phyloP scores from a whole-genome alignment of 2,329 filamentous ascomycete species.

The Zalaria sp. region DNA sequence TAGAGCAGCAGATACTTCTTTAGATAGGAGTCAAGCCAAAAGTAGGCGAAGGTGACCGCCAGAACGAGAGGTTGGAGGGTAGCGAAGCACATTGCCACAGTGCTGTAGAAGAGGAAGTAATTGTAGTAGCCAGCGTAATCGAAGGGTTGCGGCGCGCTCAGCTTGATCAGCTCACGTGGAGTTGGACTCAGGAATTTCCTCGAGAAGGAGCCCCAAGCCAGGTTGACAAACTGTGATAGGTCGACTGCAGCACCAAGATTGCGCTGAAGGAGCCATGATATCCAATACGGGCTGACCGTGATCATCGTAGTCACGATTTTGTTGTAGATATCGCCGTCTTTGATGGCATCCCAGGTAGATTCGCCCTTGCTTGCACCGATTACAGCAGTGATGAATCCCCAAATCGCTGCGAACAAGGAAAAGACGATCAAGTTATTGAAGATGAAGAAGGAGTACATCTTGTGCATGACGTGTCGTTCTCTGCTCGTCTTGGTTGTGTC shows the following conservation, averaged over 20 bases:
- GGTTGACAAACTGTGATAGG: slow-evolving; percentile 71
- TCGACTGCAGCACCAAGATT: slow-evolving; percentile 91
- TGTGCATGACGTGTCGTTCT: slow-evolving; percentile 78
- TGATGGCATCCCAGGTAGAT: slow-evolving; percentile 54
- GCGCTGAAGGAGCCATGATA: slow-evolving; percentile 83
- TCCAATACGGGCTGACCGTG: slow-evolving; percentile 78
- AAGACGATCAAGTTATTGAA: slow-evolving; percentile 96
- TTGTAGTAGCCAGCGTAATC: slow-evolving; percentile 97
- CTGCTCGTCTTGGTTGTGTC: slow-evolving; percentile 86
- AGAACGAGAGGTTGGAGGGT: slow-evolving; percentile 78
- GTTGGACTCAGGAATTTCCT: slow-evolving; percentile 79
- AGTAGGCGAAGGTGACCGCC: slow-evolving; percentile 78
- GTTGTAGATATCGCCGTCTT: slow-evolving; percentile 46
- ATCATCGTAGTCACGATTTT: slow-evolving; percentile 64
- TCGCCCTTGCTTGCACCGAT: slow-evolving; percentile 43
- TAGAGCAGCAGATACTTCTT: slow-evolving; percentile 92
- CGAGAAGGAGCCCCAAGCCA: slow-evolving; percentile 73
- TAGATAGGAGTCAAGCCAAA: slow-evolving; percentile 69
- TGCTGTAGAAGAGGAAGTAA: slow-evolving; percentile 90
- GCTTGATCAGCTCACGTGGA: slow-evolving; percentile 78
- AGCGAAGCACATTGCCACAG: slow-evolving; percentile 73
- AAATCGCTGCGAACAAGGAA: slow-evolving; percentile 76
- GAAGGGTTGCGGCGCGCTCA: slow-evolving; percentile 82
- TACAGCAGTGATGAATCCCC: slow-evolving; percentile 56
- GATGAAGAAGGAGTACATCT: slow-evolving; percentile 89